Percentiles rank a stretch among this genome's conserved stretches.
Evolutionary conservation across 2,329 filamentous ascomycete genomes (phyloP).

Genomic region (Xylaria sp.): DNA sequence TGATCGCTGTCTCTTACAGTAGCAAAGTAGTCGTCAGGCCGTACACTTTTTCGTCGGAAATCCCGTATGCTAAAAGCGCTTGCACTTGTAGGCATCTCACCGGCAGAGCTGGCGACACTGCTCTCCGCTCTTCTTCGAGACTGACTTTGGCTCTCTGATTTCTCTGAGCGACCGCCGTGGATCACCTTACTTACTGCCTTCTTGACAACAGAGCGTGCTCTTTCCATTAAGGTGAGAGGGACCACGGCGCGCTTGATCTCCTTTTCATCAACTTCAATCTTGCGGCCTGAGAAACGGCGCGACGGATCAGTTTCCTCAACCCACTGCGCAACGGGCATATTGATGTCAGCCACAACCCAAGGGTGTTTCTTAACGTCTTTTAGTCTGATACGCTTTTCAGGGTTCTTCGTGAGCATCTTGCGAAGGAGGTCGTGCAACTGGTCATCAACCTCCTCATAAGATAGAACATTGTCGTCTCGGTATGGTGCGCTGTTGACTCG

Average conservation of each 20-base stretch:
- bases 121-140: constrained; percentile 54
- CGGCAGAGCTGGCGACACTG: constrained; percentile 59
- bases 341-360: constrained; percentile 78
- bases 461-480: constrained; percentile 69
- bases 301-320: constrained; percentile 90
- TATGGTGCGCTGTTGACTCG: constrained; percentile 60
- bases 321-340: constrained; percentile 66
- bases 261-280: constrained; percentile 85
- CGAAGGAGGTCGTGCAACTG: constrained; percentile 71
- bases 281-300: constrained; percentile 69
- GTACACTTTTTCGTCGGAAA: constrained; percentile 48
- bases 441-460: constrained; percentile 81
- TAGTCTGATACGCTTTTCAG: constrained; percentile 78
- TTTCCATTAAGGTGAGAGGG: constrained; percentile 79
- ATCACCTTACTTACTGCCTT: constrained; percentile 61
- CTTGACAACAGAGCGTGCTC: constrained; percentile 72
- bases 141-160: constrained; percentile 50
- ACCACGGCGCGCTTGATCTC: constrained; percentile 89
- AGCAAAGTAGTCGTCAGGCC: constrained; percentile 51
- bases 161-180: constrained; percentile 54
- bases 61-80: constrained; percentile 51
- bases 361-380: constrained; percentile 90
- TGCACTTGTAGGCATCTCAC: constrained; percentile 45
- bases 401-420: constrained; percentile 82
- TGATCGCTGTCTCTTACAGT: constrained; percentile 53